A percentile compares a stretch with the other conserved stretches of the same genome.
These are phyloP conservation scores for Carex kokanica DNA, from an alignment of 176 grass and related monocot species.

Conservation along the genomic window DNA sequence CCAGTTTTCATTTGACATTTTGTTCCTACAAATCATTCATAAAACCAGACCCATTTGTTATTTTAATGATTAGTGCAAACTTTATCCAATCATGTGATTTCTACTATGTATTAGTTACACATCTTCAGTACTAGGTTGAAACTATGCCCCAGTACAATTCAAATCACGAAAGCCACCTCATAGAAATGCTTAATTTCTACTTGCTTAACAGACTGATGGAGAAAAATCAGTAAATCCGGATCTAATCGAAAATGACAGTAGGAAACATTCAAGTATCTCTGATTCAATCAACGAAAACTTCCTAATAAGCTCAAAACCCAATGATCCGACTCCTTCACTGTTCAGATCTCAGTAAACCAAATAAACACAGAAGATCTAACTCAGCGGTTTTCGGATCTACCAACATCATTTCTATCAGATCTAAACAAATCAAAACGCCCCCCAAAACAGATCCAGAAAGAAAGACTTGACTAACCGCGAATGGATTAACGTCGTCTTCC, in stretches of 20 bases:
- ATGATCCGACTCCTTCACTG: background rate
- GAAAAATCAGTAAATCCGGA: background rate
- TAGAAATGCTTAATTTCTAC: background rate
- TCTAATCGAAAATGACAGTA: slow-evolving; percentile 4
- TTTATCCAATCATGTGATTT: background rate
- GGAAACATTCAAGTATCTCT: background rate
- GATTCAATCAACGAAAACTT: background rate
- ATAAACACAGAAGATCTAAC: background rate
- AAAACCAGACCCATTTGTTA: background rate
- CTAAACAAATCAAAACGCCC: background rate
- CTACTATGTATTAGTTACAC: background rate
- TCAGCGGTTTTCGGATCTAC: background rate
- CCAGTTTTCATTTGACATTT: background rate
- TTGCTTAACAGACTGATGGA: background rate
- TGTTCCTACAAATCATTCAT: background rate
- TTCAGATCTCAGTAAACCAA: background rate
- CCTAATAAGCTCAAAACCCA: background rate
- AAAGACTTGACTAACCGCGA: slow-evolving; percentile 53
- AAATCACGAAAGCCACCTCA: background rate
- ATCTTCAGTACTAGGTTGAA: background rate
- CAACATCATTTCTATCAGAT: slow-evolving; percentile 13
- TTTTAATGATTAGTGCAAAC: background rate
- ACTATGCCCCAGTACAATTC: background rate
- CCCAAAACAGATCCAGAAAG: background rate
- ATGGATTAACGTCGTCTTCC: slow-evolving; percentile 94